Percentiles rank a stretch among this genome's conserved stretches.
These are phyloP conservation scores for Talaromyces islandicus DNA, from an alignment of 2,329 filamentous ascomycete species.

Conservation along the genomic window DNA sequence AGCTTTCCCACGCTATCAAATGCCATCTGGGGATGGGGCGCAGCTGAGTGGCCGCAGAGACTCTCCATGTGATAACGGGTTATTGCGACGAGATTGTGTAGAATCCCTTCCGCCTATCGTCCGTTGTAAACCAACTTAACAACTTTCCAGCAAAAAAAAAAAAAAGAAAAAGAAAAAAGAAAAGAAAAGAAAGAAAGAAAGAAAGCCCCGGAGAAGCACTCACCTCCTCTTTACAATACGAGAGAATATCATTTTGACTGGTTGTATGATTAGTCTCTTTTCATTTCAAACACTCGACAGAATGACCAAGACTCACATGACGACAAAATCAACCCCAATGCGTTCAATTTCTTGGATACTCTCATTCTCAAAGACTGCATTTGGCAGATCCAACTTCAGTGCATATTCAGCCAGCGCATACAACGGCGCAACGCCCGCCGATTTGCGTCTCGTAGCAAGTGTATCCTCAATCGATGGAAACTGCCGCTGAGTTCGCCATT, in stretches of 20 bases:
- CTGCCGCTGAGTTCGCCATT: slow-evolving; percentile 9
- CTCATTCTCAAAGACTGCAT: slow-evolving; percentile 14
- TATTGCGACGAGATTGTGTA: slow-evolving; percentile 18
- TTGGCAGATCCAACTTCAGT: slow-evolving; percentile 13
- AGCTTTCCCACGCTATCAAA: slow-evolving; percentile 18
- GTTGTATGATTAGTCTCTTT: not conserved
- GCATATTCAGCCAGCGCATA: slow-evolving; percentile 18
- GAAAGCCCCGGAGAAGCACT: not conserved
- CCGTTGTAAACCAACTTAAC: not conserved
- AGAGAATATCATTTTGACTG: slow-evolving; percentile 22
- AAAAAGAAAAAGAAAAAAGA: too few relatives aligned
- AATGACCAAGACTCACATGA: slow-evolving; percentile 12
- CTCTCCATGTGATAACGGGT: not conserved
- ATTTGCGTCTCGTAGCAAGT: slow-evolving; percentile 14
- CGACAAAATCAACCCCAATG: slow-evolving; percentile 15
- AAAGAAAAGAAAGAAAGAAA: too few relatives aligned
- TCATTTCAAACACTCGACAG: not conserved
- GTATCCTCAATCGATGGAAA: slow-evolving; percentile 13
- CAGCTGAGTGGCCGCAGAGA: not conserved
- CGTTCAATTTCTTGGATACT: slow-evolving; percentile 16
- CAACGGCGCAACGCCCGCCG: slow-evolving; percentile 16
- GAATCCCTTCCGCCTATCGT: slow-evolving; percentile 15
- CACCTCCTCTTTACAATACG: slow-evolving; percentile 21
- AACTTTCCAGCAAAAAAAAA: not conserved
- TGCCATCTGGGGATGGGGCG: slow-evolving; percentile 16